Evolutionary conservation across 2,329 filamentous ascomycete genomes (phyloP), one percentile per base, ranked within the genome.

Genomic region (Exophiala oligosperma): DNA sequence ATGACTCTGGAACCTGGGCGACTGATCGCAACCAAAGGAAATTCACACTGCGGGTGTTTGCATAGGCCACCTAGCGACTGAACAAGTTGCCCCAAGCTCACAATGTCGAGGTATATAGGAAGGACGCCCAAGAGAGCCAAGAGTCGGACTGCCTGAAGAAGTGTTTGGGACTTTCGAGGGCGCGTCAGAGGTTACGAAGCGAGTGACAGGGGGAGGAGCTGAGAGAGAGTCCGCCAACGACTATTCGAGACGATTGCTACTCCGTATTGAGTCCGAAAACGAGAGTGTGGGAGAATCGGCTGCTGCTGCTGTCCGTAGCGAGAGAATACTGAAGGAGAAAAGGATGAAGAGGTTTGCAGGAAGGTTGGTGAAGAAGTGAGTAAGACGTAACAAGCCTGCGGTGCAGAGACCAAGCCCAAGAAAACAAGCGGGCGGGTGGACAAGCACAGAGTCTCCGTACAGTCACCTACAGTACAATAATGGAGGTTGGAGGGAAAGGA

Each of bases 1-100:
- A 62, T 64, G 21, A 21, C 56, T 54, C 8, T n/a, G n/a, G 46
- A 3, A 37, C 35, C 47, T 54, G 43, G 28, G 29, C 11, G 24
- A 41, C 32, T 35, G 8, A 35, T 35, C 32, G 32, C 9, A 47
- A 24, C 8, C 43, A 49, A 49, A 40, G 28, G 43, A 48, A 28
- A 54, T 5, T 43, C 40, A 43, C 40, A 23, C 21, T 21, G 40
- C 40, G n/a, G 40, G 14, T 21, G 40, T 43, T n/a, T 43, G 40
- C 40, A 43, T 43, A 43, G 14, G 40, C 17, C 32, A 14, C 21
- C n/a, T 11, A 43, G 40, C n/a, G 4, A 23, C 2, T 23, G 11
- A 17, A 43, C n/a, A 23, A 17, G 40, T 43, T 23, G 40, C 40
- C 40, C 14, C 21, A 23, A 43, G n/a, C 4, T 7, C 40, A 23